Base-by-base conservation (phyloP, 2,329 filamentous ascomycete genomes). In the Pestalotiopsis sp. region DNA sequence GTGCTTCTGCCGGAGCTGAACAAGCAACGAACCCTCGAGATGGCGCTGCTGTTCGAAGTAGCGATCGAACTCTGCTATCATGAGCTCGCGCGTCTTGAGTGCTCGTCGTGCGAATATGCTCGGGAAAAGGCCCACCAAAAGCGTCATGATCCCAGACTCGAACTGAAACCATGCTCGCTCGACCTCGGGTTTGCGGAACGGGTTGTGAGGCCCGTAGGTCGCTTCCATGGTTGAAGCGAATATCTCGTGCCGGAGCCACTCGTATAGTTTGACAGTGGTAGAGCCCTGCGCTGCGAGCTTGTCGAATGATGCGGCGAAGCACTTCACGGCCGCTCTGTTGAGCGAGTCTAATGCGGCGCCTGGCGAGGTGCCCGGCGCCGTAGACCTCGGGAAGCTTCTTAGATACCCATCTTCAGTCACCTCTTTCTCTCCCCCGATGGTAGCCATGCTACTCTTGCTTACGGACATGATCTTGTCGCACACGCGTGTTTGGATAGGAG, bases 201-300 rank as follows among this genome's bases (percentile, higher is more conserved):
- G 70, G 64, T 70, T 70, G 52, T 67, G 66, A 6, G 70, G 68
- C n/a, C 70, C 70, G 60, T 71, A 71, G n/a, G 68, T 64, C 31
- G 68, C 66, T 23, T 70, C 63, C 45, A 64, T 70, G 31, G 66
- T 68, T 12, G 63, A 66, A 11, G 60, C 31, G 13, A 62, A 62
- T 38, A 62, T n/a, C 60, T 62, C 60, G 4, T 62, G 60, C 25
- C 61, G 66, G 14, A 68, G 41, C 66, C 60, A 69, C 2, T 66
- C 60, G 41, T 52, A 69, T 23, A 69, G 27, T 14, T 66, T 60
- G 59, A 68, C 65, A 3, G 20, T 60, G n/a, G 12, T 38, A n/a
- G 27, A 25, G 4, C 66, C 60, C 20, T 39, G 58, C 12, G 65
- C 27, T 11, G 60, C 68, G 13, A 64, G 11, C 41, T 36, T 59